Evolutionary conservation across 345 rosid genomes (phyloP).

Genomic region (Salix udensis): DNA sequence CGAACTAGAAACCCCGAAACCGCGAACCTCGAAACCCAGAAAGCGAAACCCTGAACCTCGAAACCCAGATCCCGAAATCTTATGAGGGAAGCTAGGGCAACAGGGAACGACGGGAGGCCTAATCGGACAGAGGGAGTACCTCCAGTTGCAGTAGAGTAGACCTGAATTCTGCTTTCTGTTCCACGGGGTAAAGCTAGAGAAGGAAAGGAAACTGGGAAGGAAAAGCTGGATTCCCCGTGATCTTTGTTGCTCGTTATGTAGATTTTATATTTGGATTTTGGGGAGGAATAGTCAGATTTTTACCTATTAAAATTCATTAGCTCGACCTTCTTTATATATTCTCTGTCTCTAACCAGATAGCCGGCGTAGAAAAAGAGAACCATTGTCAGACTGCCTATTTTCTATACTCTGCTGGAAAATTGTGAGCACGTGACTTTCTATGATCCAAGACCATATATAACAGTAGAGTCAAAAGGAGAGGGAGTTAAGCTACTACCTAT

Average conservation of each 20-base stretch:
- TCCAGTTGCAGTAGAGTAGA: too few species aligned
- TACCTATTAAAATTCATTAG: conserved; percentile 25
- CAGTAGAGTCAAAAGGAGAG: background rate
- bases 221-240: conserved; percentile 32
- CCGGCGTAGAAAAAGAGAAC: background rate
- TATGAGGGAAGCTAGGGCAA: too few species aligned
- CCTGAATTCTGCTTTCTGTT: too few species aligned
- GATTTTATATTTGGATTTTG: background rate
- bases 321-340: conserved; percentile 10
- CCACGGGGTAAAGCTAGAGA: conserved; percentile 10
- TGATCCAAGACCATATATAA: background rate
- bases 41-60: too few species aligned
- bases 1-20: too few species aligned
- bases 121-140: too few species aligned
- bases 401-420: background rate
- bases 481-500: background rate
- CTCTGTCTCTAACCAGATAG: conserved; percentile 15
- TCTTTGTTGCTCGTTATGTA: conserved; percentile 22
- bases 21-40: too few species aligned
- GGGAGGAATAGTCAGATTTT: conserved; percentile 7
- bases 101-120: too few species aligned
- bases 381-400: conserved; percentile 11
- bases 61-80: too few species aligned
- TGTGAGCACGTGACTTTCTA: background rate
- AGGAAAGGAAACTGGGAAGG: conserved; percentile 20